Conservation (phyloP, 345 rosid species). For the Salix dunnii region DNA sequence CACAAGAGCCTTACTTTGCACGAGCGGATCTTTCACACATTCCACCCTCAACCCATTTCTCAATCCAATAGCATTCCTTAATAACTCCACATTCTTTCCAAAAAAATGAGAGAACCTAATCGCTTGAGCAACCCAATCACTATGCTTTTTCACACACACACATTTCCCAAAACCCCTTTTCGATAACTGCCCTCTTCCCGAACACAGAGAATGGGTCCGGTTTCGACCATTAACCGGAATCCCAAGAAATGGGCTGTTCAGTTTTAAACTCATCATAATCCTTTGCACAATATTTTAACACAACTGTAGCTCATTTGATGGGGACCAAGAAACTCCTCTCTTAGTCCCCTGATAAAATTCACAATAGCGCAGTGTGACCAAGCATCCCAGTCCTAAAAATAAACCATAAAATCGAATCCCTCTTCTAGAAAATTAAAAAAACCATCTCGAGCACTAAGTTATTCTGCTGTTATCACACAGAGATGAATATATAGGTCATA, state of each 20-base stretch:
- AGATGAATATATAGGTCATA: background rate
- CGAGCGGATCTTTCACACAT: slow-evolving; percentile 58
- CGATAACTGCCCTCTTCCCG: slow-evolving; percentile 23
- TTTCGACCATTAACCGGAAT: slow-evolving; percentile 37
- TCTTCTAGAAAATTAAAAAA: background rate
- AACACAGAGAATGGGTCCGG: slow-evolving; percentile 15
- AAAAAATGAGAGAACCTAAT: slow-evolving; percentile 57
- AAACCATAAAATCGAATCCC: background rate
- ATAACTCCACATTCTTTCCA: slow-evolving; percentile 58
- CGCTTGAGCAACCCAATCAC: slow-evolving; percentile 65
- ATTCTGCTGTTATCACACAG: too few species aligned
- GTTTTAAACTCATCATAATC: slow-evolving; percentile 51
- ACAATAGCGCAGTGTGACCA: background rate
- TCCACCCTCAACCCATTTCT: slow-evolving; percentile 55
- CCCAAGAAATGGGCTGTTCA: slow-evolving; percentile 54
- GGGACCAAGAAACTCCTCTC: slow-evolving; percentile 63
- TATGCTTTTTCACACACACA: slow-evolving; percentile 41
- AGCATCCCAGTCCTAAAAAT: slow-evolving; percentile 25
- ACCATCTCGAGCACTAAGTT: background rate
- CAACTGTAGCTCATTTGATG: slow-evolving; percentile 36
- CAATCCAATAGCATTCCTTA: slow-evolving; percentile 58
- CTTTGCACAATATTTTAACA: background rate
- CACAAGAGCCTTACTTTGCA: slow-evolving; percentile 55
- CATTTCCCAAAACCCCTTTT: slow-evolving; percentile 41
- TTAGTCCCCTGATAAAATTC: slow-evolving; percentile 44